Evolutionary conservation across 495 filamentous ascomycete genomes (phyloP).

Genomic region (Ramalina intermedia): DNA sequence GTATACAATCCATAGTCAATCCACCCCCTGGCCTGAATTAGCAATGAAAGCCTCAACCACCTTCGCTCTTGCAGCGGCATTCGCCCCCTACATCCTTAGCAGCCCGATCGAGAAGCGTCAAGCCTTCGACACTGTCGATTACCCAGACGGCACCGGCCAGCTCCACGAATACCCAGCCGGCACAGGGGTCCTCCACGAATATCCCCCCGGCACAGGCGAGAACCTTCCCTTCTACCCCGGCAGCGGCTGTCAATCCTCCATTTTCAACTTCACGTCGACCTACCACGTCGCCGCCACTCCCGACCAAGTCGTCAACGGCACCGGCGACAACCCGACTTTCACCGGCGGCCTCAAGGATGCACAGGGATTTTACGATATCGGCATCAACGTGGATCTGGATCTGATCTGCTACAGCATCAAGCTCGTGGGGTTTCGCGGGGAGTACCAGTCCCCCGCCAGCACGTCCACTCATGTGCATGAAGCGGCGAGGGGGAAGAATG

Average conservation of each 20-base stretch:
- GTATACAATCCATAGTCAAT: too few species aligned
- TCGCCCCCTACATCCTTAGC: background rate
- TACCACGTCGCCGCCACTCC: conserved; percentile 24
- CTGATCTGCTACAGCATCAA: conserved; percentile 29
- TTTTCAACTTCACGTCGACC: conserved; percentile 24
- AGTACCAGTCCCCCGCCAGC: conserved; percentile 21
- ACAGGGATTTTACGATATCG: conserved; percentile 24
- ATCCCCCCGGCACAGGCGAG: conserved; percentile 3
- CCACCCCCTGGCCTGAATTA: too few species aligned
- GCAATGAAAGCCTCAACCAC: background rate
- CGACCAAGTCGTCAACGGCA: conserved; percentile 25
- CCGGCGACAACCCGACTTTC: conserved; percentile 10
- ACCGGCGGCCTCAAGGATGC: conserved; percentile 21
- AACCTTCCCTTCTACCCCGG: conserved; percentile 3
- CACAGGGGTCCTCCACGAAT: background rate
- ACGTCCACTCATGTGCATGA: conserved; percentile 32
- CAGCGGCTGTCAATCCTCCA: background rate
- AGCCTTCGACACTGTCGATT: conserved; percentile 6
- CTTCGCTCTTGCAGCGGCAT: background rate
- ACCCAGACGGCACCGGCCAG: conserved; percentile 4
- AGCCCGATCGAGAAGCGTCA: conserved; percentile 4
- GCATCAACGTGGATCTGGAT: conserved; percentile 23
- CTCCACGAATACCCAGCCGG: conserved; percentile 1
- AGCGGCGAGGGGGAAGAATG: conserved; percentile 18
- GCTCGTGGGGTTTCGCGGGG: conserved; percentile 21